Conservation (phyloP, 139 green algal genomes). For the Chlorella ohadii region DNA sequence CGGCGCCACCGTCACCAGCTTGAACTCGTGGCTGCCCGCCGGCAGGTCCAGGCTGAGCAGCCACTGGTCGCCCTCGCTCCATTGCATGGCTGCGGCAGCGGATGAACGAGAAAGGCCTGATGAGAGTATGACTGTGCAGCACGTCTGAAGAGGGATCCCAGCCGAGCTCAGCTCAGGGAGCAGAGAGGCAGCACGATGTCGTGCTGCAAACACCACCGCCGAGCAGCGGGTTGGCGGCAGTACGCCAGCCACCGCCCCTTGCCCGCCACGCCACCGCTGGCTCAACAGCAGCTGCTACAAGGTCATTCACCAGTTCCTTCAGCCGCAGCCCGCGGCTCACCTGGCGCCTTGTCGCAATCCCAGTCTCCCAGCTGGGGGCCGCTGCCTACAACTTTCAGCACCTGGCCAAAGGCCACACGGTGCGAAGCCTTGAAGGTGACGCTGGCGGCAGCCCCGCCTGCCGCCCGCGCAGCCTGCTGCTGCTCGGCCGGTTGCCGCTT, state of each 20-base stretch:
- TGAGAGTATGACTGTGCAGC: too few relatives aligned
- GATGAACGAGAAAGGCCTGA: neutral
- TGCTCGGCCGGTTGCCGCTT: neutral
- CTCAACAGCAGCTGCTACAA: neutral
- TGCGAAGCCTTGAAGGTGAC: conserved; percentile 28
- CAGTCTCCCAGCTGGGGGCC: conserved; percentile 39
- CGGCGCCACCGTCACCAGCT: conserved; percentile 12
- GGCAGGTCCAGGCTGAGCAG: conserved; percentile 32
- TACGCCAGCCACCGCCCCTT: too few relatives aligned
- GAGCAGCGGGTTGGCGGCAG: neutral
- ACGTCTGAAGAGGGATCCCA: too few relatives aligned
- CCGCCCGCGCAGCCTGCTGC: neutral
- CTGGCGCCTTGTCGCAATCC: conserved; percentile 38
- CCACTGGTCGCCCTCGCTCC: conserved; percentile 57
- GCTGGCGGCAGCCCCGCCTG: neutral
- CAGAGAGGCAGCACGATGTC: too few relatives aligned
- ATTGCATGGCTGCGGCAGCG: conserved; percentile 45
- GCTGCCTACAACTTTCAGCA: conserved; percentile 47
- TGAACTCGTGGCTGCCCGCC: conserved; percentile 54
- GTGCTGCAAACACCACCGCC: too few relatives aligned
- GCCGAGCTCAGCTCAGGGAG: too few relatives aligned
- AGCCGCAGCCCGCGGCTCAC: neutral
- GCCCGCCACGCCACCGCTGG: neutral
- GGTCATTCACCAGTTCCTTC: too few relatives aligned
- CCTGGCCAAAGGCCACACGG: conserved; percentile 35